These are phyloP conservation scores for Volvox reticuliferus DNA, from an alignment of 139 green algal species.

Conservation along the genomic window DNA sequence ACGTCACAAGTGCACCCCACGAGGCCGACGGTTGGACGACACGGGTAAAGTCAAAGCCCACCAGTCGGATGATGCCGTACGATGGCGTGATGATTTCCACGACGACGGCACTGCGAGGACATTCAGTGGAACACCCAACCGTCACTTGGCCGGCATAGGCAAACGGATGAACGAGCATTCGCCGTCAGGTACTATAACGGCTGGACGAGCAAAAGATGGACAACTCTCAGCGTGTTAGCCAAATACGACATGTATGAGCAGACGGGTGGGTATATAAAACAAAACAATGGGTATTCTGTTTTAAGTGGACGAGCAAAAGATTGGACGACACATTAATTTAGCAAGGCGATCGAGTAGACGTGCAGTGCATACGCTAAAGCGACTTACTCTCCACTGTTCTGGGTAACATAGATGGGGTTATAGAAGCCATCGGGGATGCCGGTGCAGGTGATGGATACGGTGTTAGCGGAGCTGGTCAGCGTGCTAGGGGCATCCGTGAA, in stretches of 20 bases:
- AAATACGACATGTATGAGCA: background rate
- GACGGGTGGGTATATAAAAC: too few relatives aligned
- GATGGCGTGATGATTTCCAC: constrained; percentile 30
- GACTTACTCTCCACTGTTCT: background rate
- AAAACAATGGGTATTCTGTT: too few relatives aligned
- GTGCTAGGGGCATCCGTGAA: background rate
- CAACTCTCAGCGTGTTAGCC: background rate
- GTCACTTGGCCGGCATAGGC: background rate
- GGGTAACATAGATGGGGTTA: constrained; percentile 16
- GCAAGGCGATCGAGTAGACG: background rate
- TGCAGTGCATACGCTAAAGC: background rate
- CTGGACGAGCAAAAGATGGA: background rate
- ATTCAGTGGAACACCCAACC: too few relatives aligned
- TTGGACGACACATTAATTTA: background rate
- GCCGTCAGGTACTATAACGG: too few relatives aligned
- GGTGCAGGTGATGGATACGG: background rate
- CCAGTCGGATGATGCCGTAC: constrained; percentile 6
- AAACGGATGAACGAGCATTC: background rate
- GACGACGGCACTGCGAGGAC: background rate
- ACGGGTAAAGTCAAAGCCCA: constrained; percentile 14
- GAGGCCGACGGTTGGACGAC: background rate
- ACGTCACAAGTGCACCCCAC: constrained; percentile 1
- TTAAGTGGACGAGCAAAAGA: background rate
- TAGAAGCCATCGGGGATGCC: background rate
- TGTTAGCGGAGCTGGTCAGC: background rate